Evolutionary conservation across 2,329 filamentous ascomycete species (phyloP).

Genomic region (Nakataea oryzae): DNA sequence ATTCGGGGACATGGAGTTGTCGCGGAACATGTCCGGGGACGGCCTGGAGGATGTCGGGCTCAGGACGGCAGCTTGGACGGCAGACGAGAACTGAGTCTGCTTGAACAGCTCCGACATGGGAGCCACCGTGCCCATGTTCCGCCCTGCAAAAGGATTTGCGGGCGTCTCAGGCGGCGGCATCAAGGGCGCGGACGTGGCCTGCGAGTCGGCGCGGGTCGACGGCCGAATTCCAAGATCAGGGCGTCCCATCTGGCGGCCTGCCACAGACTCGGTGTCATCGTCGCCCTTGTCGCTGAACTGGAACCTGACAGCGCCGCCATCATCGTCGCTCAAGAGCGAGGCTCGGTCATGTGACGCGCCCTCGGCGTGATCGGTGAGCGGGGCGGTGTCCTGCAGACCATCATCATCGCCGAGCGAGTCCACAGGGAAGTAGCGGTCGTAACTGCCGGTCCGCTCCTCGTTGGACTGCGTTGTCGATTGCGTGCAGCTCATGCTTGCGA

Average conservation of each 20-base stretch:
- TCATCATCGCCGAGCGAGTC: slow-evolving; percentile 10
- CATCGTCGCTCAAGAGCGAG: slow-evolving; percentile 25
- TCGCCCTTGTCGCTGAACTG: slow-evolving; percentile 22
- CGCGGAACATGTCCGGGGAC: slow-evolving; percentile 34
- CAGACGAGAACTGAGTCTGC: slow-evolving; percentile 44
- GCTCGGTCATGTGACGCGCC: slow-evolving; percentile 12
- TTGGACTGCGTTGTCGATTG: slow-evolving; percentile 47
- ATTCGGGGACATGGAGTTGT: slow-evolving; percentile 35
- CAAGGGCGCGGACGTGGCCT: neutral
- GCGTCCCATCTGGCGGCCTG: neutral
- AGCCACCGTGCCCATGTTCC: slow-evolving; percentile 22
- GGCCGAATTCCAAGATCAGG: neutral
- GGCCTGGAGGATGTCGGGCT: slow-evolving; percentile 50
- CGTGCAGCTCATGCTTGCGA: slow-evolving; percentile 11
- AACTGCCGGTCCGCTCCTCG: slow-evolving; percentile 36
- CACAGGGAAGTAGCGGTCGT: slow-evolving; percentile 28
- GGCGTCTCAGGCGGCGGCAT: slow-evolving; percentile 34
- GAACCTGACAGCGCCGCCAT: slow-evolving; percentile 40
- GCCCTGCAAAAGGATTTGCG: slow-evolving; percentile 35
- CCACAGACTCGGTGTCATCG: slow-evolving; percentile 23
- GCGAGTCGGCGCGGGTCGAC: neutral
- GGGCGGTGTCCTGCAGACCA: slow-evolving; percentile 14
- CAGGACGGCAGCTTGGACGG: slow-evolving; percentile 22
- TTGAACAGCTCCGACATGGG: slow-evolving; percentile 41
- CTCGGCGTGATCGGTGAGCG: slow-evolving; percentile 12